phyloP scores from a whole-genome alignment of 2,329 filamentous ascomycete species.

The Aphanocladium album region DNA sequence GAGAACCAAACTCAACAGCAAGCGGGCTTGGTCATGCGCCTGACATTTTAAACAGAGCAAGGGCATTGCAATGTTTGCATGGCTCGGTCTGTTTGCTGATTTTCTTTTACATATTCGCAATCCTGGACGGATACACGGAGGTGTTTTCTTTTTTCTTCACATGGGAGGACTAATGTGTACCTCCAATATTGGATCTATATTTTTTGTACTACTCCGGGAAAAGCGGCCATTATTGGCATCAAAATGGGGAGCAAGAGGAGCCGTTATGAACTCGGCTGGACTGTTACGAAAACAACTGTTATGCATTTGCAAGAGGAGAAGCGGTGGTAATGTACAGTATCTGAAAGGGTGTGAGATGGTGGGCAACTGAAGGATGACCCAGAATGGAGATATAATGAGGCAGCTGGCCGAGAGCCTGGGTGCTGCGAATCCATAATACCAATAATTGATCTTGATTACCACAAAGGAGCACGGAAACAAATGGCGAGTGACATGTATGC shows the following conservation, averaged over 20 bases:
- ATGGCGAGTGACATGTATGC: not conserved
- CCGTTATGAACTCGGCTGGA: slow-evolving; percentile 13
- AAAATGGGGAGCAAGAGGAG: slow-evolving; percentile 6
- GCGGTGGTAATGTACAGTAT: slow-evolving; percentile 2
- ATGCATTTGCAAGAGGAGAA: not conserved
- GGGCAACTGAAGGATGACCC: not conserved
- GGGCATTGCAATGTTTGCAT: not conserved
- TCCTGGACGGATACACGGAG: not conserved
- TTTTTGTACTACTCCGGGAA: slow-evolving; percentile 3
- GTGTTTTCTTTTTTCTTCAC: not conserved
- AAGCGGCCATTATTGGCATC: not conserved
- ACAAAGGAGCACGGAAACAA: not conserved
- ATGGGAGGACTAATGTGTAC: not conserved
- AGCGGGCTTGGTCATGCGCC: slow-evolving; percentile 15
- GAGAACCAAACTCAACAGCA: slow-evolving; percentile 20
- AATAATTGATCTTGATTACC: not conserved
- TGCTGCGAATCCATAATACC: not conserved
- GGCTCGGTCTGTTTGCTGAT: not conserved
- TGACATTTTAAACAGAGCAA: slow-evolving; percentile 15
- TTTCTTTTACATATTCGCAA: slow-evolving; percentile 3
- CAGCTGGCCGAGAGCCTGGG: not conserved
- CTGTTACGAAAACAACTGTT: slow-evolving; percentile 7
- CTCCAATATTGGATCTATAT: not conserved
- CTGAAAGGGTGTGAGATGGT: not conserved
- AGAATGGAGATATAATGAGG: slow-evolving; percentile 6